Percentiles rank a stretch among this genome's conserved stretches.
Evolutionary conservation across 2,329 filamentous ascomycete species (phyloP).

Genomic region (Alternaria sp.): DNA sequence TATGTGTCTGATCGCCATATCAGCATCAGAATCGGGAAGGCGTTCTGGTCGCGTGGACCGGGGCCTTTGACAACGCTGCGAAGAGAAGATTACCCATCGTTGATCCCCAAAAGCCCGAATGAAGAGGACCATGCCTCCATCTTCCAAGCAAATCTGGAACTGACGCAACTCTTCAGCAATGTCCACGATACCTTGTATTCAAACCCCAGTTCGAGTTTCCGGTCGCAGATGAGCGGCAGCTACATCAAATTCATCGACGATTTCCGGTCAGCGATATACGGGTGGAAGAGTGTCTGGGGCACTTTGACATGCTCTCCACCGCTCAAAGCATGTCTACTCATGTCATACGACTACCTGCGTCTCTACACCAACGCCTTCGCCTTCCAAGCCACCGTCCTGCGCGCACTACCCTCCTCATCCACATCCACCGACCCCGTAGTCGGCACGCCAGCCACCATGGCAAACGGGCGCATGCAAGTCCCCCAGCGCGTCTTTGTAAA

Average conservation of each 20-base stretch:
- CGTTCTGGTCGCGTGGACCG: slow-evolving; percentile 76
- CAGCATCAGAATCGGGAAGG: slow-evolving; percentile 73
- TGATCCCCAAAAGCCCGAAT: slow-evolving; percentile 63
- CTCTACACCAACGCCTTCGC: slow-evolving; percentile 79
- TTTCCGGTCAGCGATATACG: slow-evolving; percentile 70
- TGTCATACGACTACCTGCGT: slow-evolving; percentile 75
- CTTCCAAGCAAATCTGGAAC: slow-evolving; percentile 73
- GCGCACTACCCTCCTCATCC: slow-evolving; percentile 47
- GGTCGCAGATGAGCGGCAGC: slow-evolving; percentile 72
- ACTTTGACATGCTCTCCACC: slow-evolving; percentile 68
- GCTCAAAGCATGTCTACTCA: slow-evolving; percentile 70
- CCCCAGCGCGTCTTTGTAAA: slow-evolving; percentile 56
- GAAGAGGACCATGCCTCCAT: slow-evolving; percentile 72
- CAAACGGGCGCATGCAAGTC: slow-evolving; percentile 36
- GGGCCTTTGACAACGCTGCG: slow-evolving; percentile 69
- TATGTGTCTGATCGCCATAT: slow-evolving; percentile 55
- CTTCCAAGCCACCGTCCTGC: slow-evolving; percentile 70
- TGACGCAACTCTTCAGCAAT: slow-evolving; percentile 75
- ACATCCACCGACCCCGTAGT: slow-evolving; percentile 11
- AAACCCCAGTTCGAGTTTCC: slow-evolving; percentile 71
- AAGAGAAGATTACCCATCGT: slow-evolving; percentile 71
- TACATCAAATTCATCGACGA: slow-evolving; percentile 80
- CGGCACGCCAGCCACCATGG: not conserved
- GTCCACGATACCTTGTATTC: slow-evolving; percentile 77
- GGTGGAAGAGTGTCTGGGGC: slow-evolving; percentile 75